These are phyloP conservation scores for Hypericum perforatum DNA, from an alignment of 345 rosid genomes.

Conservation along the genomic window DNA sequence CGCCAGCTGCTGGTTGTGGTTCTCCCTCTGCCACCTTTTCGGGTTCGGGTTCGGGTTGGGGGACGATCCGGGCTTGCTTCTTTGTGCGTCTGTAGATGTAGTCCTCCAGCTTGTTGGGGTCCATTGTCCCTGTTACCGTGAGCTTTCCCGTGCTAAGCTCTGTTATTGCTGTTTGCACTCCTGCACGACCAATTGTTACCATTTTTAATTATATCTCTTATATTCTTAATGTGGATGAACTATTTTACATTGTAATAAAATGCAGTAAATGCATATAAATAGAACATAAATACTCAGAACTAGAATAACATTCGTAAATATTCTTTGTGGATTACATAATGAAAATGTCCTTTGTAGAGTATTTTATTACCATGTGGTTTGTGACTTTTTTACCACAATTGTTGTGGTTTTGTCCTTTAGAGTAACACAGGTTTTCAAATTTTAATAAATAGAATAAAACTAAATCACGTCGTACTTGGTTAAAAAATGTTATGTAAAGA, in stretches of 20 bases:
- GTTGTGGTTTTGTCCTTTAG: no score
- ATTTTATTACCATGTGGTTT: no score
- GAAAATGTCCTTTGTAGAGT: no score
- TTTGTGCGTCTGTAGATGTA: constrained; percentile 73
- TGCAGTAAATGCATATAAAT: no score
- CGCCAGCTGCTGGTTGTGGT: constrained; percentile 21
- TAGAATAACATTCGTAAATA: no score
- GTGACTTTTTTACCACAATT: no score
- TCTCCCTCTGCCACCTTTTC: constrained; percentile 31
- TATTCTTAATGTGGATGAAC: no score
- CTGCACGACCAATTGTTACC: constrained; percentile 19
- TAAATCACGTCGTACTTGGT: not conserved
- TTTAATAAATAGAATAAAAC: not conserved
- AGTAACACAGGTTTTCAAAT: not conserved
- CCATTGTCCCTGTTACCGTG: constrained; percentile 86
- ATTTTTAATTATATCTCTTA: no score
- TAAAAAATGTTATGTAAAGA: not conserved
- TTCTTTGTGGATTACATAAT: no score
- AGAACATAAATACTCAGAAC: no score
- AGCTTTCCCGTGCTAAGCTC: constrained; percentile 65
- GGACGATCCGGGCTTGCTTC: constrained; percentile 72
- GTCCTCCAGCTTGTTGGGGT: constrained; percentile 63
- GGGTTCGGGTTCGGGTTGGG: constrained; percentile 57
- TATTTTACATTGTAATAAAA: no score
- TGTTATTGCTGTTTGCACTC: constrained; percentile 66